Percentiles rank a stretch among this genome's conserved stretches.
phyloP scores from a whole-genome alignment of 257 asterid genomes.

The Solanum rostratum region DNA sequence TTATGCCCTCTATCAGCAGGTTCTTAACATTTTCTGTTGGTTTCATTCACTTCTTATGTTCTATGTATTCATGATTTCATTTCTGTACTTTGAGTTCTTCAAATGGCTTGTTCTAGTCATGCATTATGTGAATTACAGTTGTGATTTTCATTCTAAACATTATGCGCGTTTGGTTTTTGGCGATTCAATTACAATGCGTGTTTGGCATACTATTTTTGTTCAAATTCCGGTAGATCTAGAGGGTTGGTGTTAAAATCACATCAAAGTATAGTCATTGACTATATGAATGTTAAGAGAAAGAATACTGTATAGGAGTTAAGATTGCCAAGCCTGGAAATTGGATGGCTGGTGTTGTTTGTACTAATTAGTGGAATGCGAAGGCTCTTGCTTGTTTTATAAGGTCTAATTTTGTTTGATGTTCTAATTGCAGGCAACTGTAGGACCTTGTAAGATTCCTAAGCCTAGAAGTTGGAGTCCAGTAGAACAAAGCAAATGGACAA shows the following conservation, averaged over 20 bases:
- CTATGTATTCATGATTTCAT: not conserved
- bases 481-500: slow-evolving; percentile 95
- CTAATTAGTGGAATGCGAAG: not conserved
- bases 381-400: not conserved
- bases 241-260: not conserved
- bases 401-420: not conserved
- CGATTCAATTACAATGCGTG: not conserved
- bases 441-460: slow-evolving; percentile 88
- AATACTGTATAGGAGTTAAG: not conserved
- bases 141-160: not conserved
- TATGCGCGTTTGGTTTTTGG: not conserved
- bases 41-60: not conserved
- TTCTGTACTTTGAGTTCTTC: not conserved
- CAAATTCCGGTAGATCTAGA: not conserved
- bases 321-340: not conserved
- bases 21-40: not conserved
- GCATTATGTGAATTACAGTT: not conserved
- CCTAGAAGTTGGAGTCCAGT: slow-evolving; percentile 94
- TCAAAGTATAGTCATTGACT: not conserved
- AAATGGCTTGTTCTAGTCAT: not conserved
- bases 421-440: slow-evolving; percentile 66
- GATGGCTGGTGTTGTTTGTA: not conserved
- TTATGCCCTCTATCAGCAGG: slow-evolving; percentile 91
- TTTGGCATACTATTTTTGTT: not conserved
- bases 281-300: not conserved